Evolutionary conservation across 805 yeast species (phyloP), one percentile per base, ranked within the genome.

Genomic region (Kuraishia capsulata): DNA sequence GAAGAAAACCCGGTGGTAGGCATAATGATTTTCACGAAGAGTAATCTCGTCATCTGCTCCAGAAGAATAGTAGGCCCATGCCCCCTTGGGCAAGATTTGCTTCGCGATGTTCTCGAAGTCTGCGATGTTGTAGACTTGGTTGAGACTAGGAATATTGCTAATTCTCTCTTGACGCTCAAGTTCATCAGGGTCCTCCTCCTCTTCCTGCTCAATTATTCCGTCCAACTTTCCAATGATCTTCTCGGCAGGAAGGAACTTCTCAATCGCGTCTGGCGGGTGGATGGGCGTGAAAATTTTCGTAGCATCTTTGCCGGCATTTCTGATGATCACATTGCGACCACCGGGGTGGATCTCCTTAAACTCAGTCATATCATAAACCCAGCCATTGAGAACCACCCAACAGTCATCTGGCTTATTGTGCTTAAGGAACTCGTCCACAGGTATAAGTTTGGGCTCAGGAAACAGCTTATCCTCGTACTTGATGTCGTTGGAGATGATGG

Each of bases 41-140:
- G 96, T 73, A 48, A 90, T 75, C 62, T 90, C 97, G 57, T 90
- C 97, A 59, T 90, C 97, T 14, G 95, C 73, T 8, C 90, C 97
- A 26, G 88, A 76, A 3, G 94, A 81, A 56, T 88, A 90, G 59
- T 90, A 90, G 11, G 92, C 92, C 94, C 97, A 85, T 0, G 92
- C 97, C 24, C 74, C 72, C 39, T 75, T 77, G 23, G 85, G 73
- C 68, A 90, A 65, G 25, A 85, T 81, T 42, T 78, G 73, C 37
- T 86, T 70, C 3, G 97, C 97, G 33, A 90, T 76, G 49, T 74
- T 72, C 57, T 90, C 97, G 53, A 90, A 88, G 57, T 90, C 97
- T 49, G 77, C 80, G 42, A 86, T 50, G 51, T 92, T 90, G 54
- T 78, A 76, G 42, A 89, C 71, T 49, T 76, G 78, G 5, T 74